Evolutionary conservation across 2,329 filamentous ascomycete species (phyloP).

Genomic region (Escovopsis sp.): DNA sequence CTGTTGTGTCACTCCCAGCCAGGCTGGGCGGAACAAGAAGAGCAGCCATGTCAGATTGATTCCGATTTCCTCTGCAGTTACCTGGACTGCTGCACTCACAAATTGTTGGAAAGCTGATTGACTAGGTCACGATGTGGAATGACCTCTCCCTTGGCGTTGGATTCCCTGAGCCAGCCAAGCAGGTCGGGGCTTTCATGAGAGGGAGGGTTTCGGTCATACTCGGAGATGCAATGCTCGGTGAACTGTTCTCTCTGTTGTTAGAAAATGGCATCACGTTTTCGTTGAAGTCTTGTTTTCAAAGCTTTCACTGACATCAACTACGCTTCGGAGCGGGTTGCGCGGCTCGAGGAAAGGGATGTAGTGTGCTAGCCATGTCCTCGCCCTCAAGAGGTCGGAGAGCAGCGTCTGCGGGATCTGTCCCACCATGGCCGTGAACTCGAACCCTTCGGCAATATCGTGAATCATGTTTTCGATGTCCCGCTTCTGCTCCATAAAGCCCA

Average conservation of each 20-base stretch:
- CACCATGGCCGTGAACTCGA: slow-evolving; percentile 8
- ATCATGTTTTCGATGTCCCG: slow-evolving; percentile 49
- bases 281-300: background rate
- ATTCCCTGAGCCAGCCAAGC: background rate
- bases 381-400: background rate
- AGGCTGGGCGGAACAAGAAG: slow-evolving; percentile 56
- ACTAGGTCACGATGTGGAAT: slow-evolving; percentile 7
- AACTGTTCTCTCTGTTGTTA: background rate
- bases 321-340: slow-evolving; percentile 2
- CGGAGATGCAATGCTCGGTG: background rate
- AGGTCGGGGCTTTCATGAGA: background rate
- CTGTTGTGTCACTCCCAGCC: slow-evolving; percentile 53
- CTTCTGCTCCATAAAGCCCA: slow-evolving; percentile 47
- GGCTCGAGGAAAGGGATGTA: slow-evolving; percentile 9
- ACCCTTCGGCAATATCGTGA: slow-evolving; percentile 2
- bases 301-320: background rate
- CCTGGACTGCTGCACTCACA: slow-evolving; percentile 3
- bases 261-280: background rate
- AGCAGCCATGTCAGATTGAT: too few relatives aligned
- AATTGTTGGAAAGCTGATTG: slow-evolving; percentile 7
- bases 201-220: slow-evolving; percentile 1
- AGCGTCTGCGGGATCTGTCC: slow-evolving; percentile 7
- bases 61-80: too few relatives aligned
- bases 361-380: background rate
- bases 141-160: slow-evolving; percentile 1